phyloP scores from a whole-genome alignment of 2,329 filamentous ascomycete species.

The Scortechinia acanthostroma region DNA sequence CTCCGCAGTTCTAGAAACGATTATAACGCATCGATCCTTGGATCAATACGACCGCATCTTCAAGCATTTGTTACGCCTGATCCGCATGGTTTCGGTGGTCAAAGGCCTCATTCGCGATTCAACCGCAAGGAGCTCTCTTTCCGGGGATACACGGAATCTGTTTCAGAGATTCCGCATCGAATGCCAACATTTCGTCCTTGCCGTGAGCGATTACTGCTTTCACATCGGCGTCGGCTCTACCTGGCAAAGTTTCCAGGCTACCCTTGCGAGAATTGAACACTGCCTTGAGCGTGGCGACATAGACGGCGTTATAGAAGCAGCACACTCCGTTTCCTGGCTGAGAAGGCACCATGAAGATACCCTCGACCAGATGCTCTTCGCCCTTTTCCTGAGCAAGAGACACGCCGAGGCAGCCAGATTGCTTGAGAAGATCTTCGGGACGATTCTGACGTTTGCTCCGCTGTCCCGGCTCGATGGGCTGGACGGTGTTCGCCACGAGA shows the following conservation, averaged over 20 bases:
- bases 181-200: constrained; percentile 47
- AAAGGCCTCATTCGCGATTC: background rate
- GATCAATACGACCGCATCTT: constrained; percentile 2
- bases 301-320: constrained; percentile 8
- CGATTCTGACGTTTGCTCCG: background rate
- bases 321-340: constrained; percentile 4
- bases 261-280: background rate
- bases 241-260: constrained; percentile 42
- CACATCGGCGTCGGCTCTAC: constrained; percentile 44
- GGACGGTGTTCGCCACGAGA: background rate
- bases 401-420: background rate
- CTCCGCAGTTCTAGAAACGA: background rate
- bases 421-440: background rate
- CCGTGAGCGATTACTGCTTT: constrained; percentile 47
- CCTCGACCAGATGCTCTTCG: constrained; percentile 1
- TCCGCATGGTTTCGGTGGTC: background rate
- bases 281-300: constrained; percentile 5
- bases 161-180: constrained; percentile 38
- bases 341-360: background rate
- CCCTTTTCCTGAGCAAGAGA: background rate
- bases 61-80: background rate
- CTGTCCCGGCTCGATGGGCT: constrained; percentile 9
- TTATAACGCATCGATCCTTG: background rate
- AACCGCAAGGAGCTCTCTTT: background rate
- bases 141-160: background rate